Evolutionary conservation across 192 early-diverging fungal species (phyloP), one percentile per base, ranked within the genome.

Genomic region (Umbelopsis sp.): DNA sequence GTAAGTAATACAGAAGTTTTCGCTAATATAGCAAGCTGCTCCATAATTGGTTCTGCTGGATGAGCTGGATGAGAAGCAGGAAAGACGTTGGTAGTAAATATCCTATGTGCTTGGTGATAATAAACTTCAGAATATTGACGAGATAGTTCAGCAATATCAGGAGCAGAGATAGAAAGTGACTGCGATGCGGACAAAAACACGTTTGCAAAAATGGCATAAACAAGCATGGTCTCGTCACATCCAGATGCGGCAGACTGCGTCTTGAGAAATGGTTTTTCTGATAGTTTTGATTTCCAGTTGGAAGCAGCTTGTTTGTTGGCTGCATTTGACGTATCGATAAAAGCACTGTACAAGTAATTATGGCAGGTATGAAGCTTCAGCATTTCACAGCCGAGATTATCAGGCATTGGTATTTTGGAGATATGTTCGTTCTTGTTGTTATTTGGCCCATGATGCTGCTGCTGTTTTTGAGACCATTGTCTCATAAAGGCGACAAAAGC

Each of bases 191-290:
- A 56, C 16, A 53, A 17, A 20, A 71, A 71, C 20, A 71, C 69
- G 24, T 53, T n/a, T 4, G 69, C 69, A 52, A 71, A 71, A 22
- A 71, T 53, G 38, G 50, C 52, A 54, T 71, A 71, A 9, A 44
- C 26, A 43, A 71, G 50, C 56, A 62, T 62, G 20, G 56, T 62
- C 31, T 62, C 56, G 31, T 62, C 56, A 26, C 56, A 62, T 62
- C 56, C 56, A 34, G 56, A 62, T 62, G 56, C 56, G 14, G 56
- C 56, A 29, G 56, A 34, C 31, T 62, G 56, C 4, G 56, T 34
- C 31, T 62, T 62, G 56, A 62, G 26, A n/a, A 62, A 62, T 4
- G 56, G 56, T 32, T 62, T 62, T 9, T 62, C 56, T 12, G 56
- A 62, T 32, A 62, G 26, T 20, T 62, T 62, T 62, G 56, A 62